A percentile compares a stretch with the other conserved stretches of the same genome.
Conservation (phyloP, 192 early-diverging fungal genomes). For the Diversispora epigaea region DNA sequence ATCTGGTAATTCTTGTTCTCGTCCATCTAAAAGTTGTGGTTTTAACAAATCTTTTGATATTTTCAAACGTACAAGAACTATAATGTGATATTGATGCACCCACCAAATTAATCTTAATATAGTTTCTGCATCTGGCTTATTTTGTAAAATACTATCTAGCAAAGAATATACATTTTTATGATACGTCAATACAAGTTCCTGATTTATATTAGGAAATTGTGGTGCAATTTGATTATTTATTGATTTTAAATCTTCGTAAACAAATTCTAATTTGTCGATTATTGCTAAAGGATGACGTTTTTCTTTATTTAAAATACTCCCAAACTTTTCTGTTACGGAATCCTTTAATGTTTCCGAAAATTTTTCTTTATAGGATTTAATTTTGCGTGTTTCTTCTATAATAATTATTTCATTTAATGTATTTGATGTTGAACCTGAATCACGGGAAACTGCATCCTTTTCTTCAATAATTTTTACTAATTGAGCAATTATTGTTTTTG, state of each 20-base stretch:
- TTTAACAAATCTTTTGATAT: constrained; percentile 85
- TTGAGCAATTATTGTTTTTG: constrained; percentile 68
- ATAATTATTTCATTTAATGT: no score
- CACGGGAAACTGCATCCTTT: constrained; percentile 79
- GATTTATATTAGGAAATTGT: constrained; percentile 89
- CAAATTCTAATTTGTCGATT: constrained; percentile 71
- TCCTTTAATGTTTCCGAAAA: constrained; percentile 74
- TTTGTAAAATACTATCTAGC: constrained; percentile 67
- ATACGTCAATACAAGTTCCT: constrained; percentile 91
- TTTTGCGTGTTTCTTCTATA: not conserved
- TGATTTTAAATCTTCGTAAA: constrained; percentile 86
- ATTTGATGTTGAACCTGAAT: no score
- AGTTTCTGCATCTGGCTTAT: constrained; percentile 75
- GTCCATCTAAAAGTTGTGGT: constrained; percentile 89
- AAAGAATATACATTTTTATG: constrained; percentile 86
- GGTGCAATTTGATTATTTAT: constrained; percentile 86
- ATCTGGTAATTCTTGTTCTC: constrained; percentile 84
- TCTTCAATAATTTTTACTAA: constrained; percentile 91
- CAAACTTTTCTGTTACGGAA: constrained; percentile 62
- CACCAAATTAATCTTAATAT: constrained; percentile 85
- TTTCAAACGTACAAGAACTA: constrained; percentile 85
- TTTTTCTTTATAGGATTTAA: constrained; percentile 64
- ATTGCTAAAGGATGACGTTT: constrained; percentile 55
- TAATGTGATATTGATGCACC: constrained; percentile 88
- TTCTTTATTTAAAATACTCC: constrained; percentile 57